Evolutionary conservation across 2,329 filamentous ascomycete genomes (phyloP), one percentile per base, ranked within the genome.

Genomic region (Fusarium tupiense): DNA sequence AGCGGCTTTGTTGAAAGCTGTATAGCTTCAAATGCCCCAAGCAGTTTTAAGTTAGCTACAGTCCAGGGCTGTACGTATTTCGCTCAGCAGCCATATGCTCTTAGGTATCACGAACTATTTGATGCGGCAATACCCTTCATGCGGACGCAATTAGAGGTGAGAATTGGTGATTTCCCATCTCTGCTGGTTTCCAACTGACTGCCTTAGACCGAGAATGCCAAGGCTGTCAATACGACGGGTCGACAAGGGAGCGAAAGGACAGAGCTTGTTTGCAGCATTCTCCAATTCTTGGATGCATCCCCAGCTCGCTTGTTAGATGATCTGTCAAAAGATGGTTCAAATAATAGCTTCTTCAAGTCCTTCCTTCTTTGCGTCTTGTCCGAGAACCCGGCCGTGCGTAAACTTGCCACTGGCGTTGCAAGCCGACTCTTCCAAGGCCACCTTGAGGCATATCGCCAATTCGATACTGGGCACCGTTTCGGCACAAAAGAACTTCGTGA

Each of bases 1-100:
- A 88, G 89, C 49, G 86, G 85, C 29, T 84, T 93, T 20, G 84
- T 88, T 8, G 86, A 88, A 53, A 82, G 84, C 14, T 92, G 91
- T 72, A 85, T 92, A 53, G 84, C 87, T 41, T 81, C 87, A n/a
- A 86, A 84, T 61, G 84, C 91, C 4, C 90, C 91, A 14, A 82
- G 86, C 60, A 86, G 83, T 60, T 92, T 91, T 81, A 91, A 91
- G 79, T 85, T 91, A 52, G 89, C 91, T 14, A 85, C 90, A 33
- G 86, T 92, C 29, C 89, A 90, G 78, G 88, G 88, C 17, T 92
- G 90, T 75, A 87, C 88, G 43, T 89, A 91, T 78, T 91, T 92
- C 81, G 89, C 90, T 14, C 85, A 86, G 58, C 85, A 89, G 66
- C 81, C 83, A 9, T 84, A 88, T 70, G 79, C 86, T 17, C 80